Conservation (phyloP, 2,329 filamentous ascomycete species). For the Ilyonectria destructans region DNA sequence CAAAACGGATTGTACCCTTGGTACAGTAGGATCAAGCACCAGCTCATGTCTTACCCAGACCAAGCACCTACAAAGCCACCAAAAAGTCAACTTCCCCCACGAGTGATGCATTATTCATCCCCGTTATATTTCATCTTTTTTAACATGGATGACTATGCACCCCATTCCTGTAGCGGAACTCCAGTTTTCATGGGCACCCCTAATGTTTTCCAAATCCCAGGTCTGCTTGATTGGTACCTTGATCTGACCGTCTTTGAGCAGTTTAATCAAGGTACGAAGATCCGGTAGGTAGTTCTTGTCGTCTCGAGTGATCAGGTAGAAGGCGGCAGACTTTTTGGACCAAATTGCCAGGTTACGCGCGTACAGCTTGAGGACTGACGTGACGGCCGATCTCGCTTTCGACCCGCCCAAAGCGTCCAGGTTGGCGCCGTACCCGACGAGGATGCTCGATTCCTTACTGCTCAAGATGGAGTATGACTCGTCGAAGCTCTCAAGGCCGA, state of each 20-base stretch:
- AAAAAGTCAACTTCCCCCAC: no score
- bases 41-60: no score
- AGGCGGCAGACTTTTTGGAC: conserved; percentile 52
- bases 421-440: conserved; percentile 59
- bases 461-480: conserved; percentile 64
- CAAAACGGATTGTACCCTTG: no score
- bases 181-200: conserved; percentile 57
- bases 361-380: conserved; percentile 55
- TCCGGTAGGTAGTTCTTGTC: conserved; percentile 51
- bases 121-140: no score
- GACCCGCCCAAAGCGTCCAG: conserved; percentile 48
- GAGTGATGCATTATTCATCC: no score
- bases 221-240: conserved; percentile 56
- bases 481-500: conserved; percentile 67
- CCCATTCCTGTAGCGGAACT: neutral
- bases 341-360: conserved; percentile 46
- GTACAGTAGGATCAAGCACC: no score
- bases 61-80: no score
- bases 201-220: conserved; percentile 59
- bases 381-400: conserved; percentile 53
- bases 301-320: conserved; percentile 57
- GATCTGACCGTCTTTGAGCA: conserved; percentile 53
- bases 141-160: neutral
- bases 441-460: conserved; percentile 52
- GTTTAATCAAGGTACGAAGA: conserved; percentile 50